These are phyloP conservation scores for Westerdykella aurantiaca DNA, from an alignment of 2,329 filamentous ascomycete species.

Conservation along the genomic window DNA sequence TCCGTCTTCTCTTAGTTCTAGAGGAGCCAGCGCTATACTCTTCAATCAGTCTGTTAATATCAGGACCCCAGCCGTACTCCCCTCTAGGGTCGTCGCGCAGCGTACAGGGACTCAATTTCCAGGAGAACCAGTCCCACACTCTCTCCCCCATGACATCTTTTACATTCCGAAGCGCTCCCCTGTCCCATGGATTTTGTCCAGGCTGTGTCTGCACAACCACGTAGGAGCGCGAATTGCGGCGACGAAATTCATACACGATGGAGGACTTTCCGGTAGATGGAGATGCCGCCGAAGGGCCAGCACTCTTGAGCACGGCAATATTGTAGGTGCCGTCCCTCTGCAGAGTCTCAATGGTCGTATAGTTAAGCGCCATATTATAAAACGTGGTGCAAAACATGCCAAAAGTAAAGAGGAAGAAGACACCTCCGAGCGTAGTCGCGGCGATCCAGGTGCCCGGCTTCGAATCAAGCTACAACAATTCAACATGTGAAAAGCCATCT, in stretches of 20 bases:
- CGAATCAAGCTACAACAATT: constrained; percentile 12
- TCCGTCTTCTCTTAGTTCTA: not conserved
- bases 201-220: constrained; percentile 68
- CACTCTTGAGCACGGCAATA: constrained; percentile 58
- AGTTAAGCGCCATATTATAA: constrained; percentile 65
- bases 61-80: constrained; percentile 62
- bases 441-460: constrained; percentile 51
- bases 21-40: constrained; percentile 1
- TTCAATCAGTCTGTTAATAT: constrained; percentile 42
- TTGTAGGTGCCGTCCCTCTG: constrained; percentile 57
- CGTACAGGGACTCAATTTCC: constrained; percentile 68
- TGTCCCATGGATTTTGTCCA: constrained; percentile 80
- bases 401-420: constrained; percentile 76
- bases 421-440: constrained; percentile 57
- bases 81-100: constrained; percentile 60
- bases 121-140: constrained; percentile 71
- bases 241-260: constrained; percentile 17
- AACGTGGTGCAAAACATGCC: constrained; percentile 71
- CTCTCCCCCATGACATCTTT: constrained; percentile 71
- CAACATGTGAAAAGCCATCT: not conserved
- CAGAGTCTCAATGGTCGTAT: constrained; percentile 79
- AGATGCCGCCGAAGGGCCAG: not conserved
- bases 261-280: not conserved
- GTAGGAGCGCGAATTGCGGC: constrained; percentile 54
- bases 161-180: constrained; percentile 66